These are phyloP conservation scores for Fusarium brevicatenulatum DNA, from an alignment of 2,329 filamentous ascomycete species.

Conservation along the genomic window DNA sequence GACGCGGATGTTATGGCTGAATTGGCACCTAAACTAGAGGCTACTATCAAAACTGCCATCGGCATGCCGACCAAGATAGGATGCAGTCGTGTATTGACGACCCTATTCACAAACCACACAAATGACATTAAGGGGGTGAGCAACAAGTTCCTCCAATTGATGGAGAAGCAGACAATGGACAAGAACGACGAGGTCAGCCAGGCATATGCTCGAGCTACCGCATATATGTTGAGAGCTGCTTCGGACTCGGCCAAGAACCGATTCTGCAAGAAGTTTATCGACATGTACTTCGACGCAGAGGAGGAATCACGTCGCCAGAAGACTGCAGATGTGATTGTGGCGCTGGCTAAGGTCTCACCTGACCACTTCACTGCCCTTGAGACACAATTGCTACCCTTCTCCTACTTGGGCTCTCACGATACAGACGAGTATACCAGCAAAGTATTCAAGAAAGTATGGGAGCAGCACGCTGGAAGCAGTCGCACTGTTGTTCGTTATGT, in stretches of 20 bases:
- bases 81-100: constrained; percentile 84
- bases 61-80: constrained; percentile 95
- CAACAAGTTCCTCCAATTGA: constrained; percentile 77
- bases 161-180: constrained; percentile 86
- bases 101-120: constrained; percentile 82
- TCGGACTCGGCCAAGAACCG: constrained; percentile 60
- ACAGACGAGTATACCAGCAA: constrained; percentile 81
- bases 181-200: constrained; percentile 93
- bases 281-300: constrained; percentile 83
- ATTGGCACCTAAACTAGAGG: constrained; percentile 77
- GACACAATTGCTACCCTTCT: constrained; percentile 80
- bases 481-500: constrained; percentile 86
- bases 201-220: constrained; percentile 86
- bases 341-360: constrained; percentile 85
- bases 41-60: constrained; percentile 84
- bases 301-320: constrained; percentile 79
- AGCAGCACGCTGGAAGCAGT: constrained; percentile 86
- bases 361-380: constrained; percentile 87
- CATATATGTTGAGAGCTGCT: constrained; percentile 78
- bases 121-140: constrained; percentile 80
- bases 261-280: constrained; percentile 66
- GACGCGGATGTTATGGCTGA: constrained; percentile 81
- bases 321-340: constrained; percentile 83
- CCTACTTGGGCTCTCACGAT: constrained; percentile 90
- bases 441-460: constrained; percentile 87